Evolutionary conservation across 2,329 filamentous ascomycete species (phyloP).

Genomic region (Colletotrichum higginsianum): DNA sequence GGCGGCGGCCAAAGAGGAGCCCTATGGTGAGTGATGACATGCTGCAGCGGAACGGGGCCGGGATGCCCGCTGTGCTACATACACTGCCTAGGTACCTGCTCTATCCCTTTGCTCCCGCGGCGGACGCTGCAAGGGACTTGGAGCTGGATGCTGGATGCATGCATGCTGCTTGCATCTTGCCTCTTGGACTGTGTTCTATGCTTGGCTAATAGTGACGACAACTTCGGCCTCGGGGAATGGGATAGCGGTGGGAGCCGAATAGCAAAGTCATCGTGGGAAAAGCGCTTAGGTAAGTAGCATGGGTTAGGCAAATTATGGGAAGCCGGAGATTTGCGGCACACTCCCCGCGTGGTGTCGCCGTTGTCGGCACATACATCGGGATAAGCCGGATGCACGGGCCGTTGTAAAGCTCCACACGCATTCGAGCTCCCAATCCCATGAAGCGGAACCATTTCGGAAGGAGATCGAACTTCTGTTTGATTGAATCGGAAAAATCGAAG

Average conservation of each 20-base stretch:
- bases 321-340: constrained; percentile 16
- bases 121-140: constrained; percentile 24
- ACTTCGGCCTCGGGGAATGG: neutral
- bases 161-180: neutral
- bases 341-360: neutral
- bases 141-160: constrained; percentile 5
- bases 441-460: constrained; percentile 27
- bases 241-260: neutral
- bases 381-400: constrained; percentile 37
- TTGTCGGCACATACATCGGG: constrained; percentile 20
- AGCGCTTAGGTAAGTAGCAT: constrained; percentile 3
- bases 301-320: constrained; percentile 15
- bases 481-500: constrained; percentile 23
- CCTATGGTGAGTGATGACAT: constrained; percentile 38
- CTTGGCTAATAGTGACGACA: neutral
- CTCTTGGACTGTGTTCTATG: neutral
- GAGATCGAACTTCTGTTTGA: constrained; percentile 14
- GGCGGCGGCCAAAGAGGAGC: neutral
- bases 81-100: neutral
- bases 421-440: constrained; percentile 23
- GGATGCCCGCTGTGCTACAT: constrained; percentile 3
- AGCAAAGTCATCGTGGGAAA: neutral
- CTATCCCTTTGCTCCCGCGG: constrained; percentile 29
- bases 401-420: constrained; percentile 12
- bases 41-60: constrained; percentile 40